Evolutionary conservation across 129 eudicot genomes (phyloP).

Genomic region (Helichrysum umbraculigerum): DNA sequence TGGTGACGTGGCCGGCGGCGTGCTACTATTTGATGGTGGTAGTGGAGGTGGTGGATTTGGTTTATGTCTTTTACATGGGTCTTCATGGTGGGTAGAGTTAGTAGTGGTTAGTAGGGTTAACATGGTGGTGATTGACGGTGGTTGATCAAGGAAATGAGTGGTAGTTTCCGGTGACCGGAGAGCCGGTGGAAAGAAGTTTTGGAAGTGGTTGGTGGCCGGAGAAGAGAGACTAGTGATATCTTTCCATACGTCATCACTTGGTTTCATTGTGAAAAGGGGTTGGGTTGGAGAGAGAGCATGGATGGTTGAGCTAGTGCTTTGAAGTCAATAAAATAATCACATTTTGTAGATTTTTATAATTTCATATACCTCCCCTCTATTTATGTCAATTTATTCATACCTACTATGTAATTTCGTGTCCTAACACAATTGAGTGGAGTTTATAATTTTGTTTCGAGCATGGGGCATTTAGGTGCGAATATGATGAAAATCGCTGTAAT

Average conservation of each 20-base stretch:
- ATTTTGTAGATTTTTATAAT: slow-evolving; percentile 12
- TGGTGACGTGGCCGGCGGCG: slow-evolving; percentile 14
- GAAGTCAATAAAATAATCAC: slow-evolving; percentile 11
- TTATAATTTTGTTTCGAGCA: too few species aligned
- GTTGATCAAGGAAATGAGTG: slow-evolving; percentile 1
- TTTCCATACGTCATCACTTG: slow-evolving; percentile 51
- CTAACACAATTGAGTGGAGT: too few species aligned
- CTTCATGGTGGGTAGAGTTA: slow-evolving; percentile 1
- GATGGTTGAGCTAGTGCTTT: neutral
- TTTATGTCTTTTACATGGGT: slow-evolving; percentile 23
- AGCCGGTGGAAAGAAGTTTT: slow-evolving; percentile 27
- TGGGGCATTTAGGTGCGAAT: too few species aligned
- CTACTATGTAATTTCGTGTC: too few species aligned
- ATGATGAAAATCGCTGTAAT: too few species aligned
- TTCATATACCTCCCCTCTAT: slow-evolving; percentile 5
- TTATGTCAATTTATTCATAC: neutral
- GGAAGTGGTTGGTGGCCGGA: slow-evolving; percentile 30
- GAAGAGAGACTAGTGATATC: slow-evolving; percentile 31
- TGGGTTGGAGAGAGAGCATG: neutral
- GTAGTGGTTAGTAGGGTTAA: slow-evolving; percentile 33
- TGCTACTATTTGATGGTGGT: neutral
- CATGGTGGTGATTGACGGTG: slow-evolving; percentile 28
- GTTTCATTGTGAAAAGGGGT: slow-evolving; percentile 15
- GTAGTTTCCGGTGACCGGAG: slow-evolving; percentile 23
- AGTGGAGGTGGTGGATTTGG: neutral